Evolutionary conservation across 768 basidiomycete genomes (phyloP).

Genomic region (Postia placenta): DNA sequence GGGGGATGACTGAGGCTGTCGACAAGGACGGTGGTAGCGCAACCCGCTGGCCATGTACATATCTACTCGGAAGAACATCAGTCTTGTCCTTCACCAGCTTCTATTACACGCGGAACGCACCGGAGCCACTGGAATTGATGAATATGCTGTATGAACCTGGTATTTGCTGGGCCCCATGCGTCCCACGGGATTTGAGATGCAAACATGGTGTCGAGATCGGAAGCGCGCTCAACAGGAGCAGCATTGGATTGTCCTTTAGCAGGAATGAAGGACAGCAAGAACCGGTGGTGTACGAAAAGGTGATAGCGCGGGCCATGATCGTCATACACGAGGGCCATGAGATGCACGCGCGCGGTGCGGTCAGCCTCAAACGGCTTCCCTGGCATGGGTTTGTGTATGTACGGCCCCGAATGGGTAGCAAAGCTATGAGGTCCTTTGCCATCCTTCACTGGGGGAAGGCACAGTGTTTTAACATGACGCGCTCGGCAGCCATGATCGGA

Average conservation of each 20-base stretch:
- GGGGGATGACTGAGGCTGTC: constrained; percentile 7
- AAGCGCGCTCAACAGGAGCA: not conserved
- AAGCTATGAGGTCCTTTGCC: constrained; percentile 13
- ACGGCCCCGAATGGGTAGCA: constrained; percentile 23
- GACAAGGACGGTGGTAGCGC: constrained; percentile 19
- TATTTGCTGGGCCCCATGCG: constrained; percentile 31
- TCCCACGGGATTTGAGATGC: no score
- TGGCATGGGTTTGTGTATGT: constrained; percentile 12
- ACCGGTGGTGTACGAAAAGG: constrained; percentile 29
- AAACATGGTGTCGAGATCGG: no score
- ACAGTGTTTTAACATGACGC: constrained; percentile 16
- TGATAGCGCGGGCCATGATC: constrained; percentile 18
- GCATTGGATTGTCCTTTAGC: not conserved
- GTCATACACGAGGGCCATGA: constrained; percentile 22
- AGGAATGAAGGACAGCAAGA: constrained; percentile 18
- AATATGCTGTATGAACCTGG: constrained; percentile 26
- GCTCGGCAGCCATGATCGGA: not conserved
- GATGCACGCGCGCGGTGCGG: constrained; percentile 21
- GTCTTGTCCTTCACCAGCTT: not conserved
- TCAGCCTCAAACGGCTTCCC: constrained; percentile 18
- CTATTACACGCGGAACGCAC: no score
- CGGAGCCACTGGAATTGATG: constrained; percentile 35
- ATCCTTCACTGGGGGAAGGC: constrained; percentile 15
- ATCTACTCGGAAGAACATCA: constrained; percentile 21
- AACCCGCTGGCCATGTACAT: constrained; percentile 38